Base-by-base conservation (phyloP, 768 basidiomycete genomes). In the Amanita pseudoporphyria region DNA sequence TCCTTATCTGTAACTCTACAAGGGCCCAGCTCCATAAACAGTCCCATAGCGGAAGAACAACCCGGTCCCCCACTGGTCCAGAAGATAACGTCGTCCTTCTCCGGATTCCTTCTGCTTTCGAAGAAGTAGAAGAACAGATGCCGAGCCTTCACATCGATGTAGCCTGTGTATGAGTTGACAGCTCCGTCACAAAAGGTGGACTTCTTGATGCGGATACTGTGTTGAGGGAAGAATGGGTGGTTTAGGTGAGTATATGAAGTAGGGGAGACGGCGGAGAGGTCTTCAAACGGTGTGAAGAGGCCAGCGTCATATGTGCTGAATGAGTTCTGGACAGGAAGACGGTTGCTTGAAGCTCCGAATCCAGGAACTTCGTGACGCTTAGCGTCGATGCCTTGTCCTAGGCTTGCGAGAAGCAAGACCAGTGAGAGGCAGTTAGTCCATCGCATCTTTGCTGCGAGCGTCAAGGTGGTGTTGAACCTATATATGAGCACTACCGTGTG, bases 81-180 rank as follows among this genome's bases (percentile, higher is more conserved):
- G 57, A 81, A 76, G 9, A 81, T 77, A 6, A 82, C 74, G 54
- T 81, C 79, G 59, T 81, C 80, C 47, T 65, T 74, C 31, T 71
- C 72, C 5, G 82, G 80, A 52, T 81, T 67, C 45, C 63, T 73
- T 44, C 87, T 67, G 49, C 79, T 82, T 60, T 87, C 83, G 60
- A 87, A 87, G 61, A 87, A 87, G 66, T 84, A 84, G 69, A 87
- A 87, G 59, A 82, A 83, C 14, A 83, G 54, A 57, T 82, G 82
- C 4, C 79, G 70, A 5, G 79, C 69, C 58, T 78, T 68, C 39
- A 81, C 70, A 52, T 84, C 82, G 47, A 84, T 80, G 55, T 84
- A 84, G 9, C 82, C 82, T 0, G 81, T 81, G 58, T 79, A 84
- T 1, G 72, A 64, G 16, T 78, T 81, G 28, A 81, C 79, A 9